Evolutionary conservation across 2,329 filamentous ascomycete genomes (phyloP), one percentile per base, ranked within the genome.

Genomic region (Coniochaeta sp.): DNA sequence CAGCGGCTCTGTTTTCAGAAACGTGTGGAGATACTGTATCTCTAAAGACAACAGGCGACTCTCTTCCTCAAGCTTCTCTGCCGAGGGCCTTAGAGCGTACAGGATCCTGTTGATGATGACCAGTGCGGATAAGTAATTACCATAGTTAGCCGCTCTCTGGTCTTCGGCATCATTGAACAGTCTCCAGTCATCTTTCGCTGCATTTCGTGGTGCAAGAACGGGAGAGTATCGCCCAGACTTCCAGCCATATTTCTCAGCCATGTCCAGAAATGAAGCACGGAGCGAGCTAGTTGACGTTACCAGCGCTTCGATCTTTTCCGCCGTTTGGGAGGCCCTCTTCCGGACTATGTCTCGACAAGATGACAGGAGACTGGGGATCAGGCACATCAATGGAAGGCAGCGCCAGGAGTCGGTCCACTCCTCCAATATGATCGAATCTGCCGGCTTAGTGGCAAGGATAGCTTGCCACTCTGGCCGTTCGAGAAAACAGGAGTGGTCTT

Each of bases 321-420:
- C 19, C 16, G 55, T 57, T 26, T 57, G 55, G 17, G 55, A 57
- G 6, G 16, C 55, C 16, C 33, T 28, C 8, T 57, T 57, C 22
- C 55, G 40, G 17, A 40, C 55, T 22, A 57, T 57, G 14, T 57
- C 33, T 24, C 55, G 31, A n/a, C 57, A 58, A 9, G 57, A 58
- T 26, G 36, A 44, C 38, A 44, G 6, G 11, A 58, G 1, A n/a
- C 57, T 14, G 14, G 36, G 57, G 8, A 58, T 26, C 22, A 58
- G 38, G 38, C 57, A 58, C 57, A 58, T 58, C 22, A 58, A n/a
- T 4, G 57, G 57, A 40, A 58, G 36, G 11, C 26, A 44, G 7
- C 57, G 40, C 22, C 43, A 58, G 22, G 38, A 58, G 34, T 47
- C 57, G 16, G 40, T 43, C 57, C 57, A 58, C 26, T 58, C 57